These are phyloP conservation scores for Canavalia gladiata DNA, from an alignment of 306 rosid species.

Conservation along the genomic window DNA sequence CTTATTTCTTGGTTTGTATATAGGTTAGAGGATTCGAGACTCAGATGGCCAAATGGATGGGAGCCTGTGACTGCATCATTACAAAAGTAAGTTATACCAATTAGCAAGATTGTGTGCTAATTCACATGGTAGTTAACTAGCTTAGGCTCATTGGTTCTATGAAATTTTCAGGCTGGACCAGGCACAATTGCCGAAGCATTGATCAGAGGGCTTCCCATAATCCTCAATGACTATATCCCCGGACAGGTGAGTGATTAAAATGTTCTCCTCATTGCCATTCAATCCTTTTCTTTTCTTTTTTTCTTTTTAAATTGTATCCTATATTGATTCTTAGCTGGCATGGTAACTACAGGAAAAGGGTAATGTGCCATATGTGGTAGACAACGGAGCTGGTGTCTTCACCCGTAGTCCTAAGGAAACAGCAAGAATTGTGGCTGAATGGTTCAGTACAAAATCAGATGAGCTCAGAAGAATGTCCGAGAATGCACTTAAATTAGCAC, in stretches of 20 bases:
- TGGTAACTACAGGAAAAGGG: slow-evolving; percentile 81
- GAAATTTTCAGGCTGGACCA: slow-evolving; percentile 87
- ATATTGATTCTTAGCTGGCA: slow-evolving; percentile 26
- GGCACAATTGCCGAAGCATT: slow-evolving; percentile 99
- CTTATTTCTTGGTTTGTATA: slow-evolving; percentile 41
- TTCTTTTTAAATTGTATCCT: background rate
- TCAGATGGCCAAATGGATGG: slow-evolving; percentile 98
- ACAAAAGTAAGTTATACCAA: slow-evolving; percentile 74
- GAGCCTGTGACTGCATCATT: slow-evolving; percentile 98
- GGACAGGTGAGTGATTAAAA: slow-evolving; percentile 76
- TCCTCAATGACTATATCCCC: slow-evolving; percentile 95
- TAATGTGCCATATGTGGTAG: slow-evolving; percentile 93
- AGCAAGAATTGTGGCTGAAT: slow-evolving; percentile 77
- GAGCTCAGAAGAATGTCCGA: slow-evolving; percentile 76
- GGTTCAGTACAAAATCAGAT: slow-evolving; percentile 87
- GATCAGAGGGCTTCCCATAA: slow-evolving; percentile 96
- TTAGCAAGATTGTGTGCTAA: slow-evolving; percentile 9
- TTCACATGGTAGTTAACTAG: background rate
- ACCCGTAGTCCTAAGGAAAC: slow-evolving; percentile 91
- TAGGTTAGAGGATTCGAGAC: slow-evolving; percentile 93
- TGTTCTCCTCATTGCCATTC: slow-evolving; percentile 16
- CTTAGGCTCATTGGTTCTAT: slow-evolving; percentile 39
- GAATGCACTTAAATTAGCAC: slow-evolving; percentile 87
- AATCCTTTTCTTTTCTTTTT: background rate
- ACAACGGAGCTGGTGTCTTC: slow-evolving; percentile 97